These are phyloP conservation scores for Leishmania turanica DNA, from an alignment of 208 protist species.

Conservation along the genomic window DNA sequence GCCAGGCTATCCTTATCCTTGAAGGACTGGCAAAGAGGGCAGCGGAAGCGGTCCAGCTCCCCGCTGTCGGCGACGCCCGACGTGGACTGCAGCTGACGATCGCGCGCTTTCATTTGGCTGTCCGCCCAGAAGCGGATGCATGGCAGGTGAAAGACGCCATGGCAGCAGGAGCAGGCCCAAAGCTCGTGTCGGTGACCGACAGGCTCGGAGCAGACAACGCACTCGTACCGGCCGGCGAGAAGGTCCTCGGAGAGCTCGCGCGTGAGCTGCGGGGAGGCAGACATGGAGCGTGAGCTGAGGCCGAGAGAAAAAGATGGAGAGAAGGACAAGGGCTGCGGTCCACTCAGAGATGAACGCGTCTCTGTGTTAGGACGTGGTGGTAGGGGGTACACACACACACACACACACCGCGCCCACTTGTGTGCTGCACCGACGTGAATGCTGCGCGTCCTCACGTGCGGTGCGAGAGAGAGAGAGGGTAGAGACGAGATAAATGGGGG, in stretches of 20 bases:
- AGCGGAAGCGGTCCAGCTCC: conserved; percentile 57
- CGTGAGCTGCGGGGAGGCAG: conserved; percentile 31
- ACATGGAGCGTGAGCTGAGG: conserved; percentile 11
- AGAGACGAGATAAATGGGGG: background rate
- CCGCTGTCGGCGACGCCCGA: conserved; percentile 18
- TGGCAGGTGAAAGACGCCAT: conserved; percentile 72
- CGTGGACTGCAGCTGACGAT: conserved; percentile 34
- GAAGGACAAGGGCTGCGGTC: background rate
- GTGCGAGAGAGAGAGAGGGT: background rate
- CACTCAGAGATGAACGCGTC: background rate
- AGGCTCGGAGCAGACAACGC: conserved; percentile 66
- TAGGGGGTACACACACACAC: background rate
- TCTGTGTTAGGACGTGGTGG: background rate
- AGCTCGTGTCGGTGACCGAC: conserved; percentile 50
- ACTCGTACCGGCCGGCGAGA: conserved; percentile 58
- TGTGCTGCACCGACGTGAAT: background rate
- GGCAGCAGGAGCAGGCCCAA: conserved; percentile 73
- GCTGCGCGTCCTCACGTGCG: background rate
- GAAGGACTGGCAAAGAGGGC: conserved; percentile 69
- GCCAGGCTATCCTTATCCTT: conserved; percentile 20
- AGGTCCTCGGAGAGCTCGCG: conserved; percentile 57
- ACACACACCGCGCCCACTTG: background rate
- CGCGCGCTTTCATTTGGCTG: conserved; percentile 50
- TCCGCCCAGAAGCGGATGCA: conserved; percentile 70
- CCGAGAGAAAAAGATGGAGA: background rate